phyloP scores from a whole-genome alignment of 345 rosid species.

The Gossypium bickii region DNA sequence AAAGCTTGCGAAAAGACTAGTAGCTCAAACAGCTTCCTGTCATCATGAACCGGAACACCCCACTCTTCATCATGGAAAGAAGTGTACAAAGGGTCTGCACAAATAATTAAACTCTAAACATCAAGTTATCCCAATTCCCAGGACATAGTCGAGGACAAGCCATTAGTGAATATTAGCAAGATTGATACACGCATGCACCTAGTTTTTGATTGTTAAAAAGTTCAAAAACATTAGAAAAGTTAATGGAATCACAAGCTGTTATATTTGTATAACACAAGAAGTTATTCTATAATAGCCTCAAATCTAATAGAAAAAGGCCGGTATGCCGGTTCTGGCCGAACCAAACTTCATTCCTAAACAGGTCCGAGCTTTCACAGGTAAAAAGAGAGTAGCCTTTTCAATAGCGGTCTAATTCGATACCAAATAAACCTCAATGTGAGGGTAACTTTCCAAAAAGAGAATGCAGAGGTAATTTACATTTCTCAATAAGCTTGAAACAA shows the following conservation, averaged over 20 bases:
- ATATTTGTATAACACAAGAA: background rate
- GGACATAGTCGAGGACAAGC: background rate
- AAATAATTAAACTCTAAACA: background rate
- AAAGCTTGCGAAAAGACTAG: conserved; percentile 93
- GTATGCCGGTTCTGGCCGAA: background rate
- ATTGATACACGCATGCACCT: background rate
- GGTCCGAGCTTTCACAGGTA: background rate
- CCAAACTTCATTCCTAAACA: background rate
- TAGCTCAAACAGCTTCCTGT: conserved; percentile 69
- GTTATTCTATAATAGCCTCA: no score
- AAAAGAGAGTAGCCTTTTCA: background rate
- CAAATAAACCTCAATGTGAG: background rate
- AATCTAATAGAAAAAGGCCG: background rate
- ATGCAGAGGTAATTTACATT: background rate
- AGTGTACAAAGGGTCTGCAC: conserved; percentile 58
- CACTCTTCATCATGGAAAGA: conserved; percentile 81
- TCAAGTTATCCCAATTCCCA: background rate
- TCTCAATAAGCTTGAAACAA: background rate
- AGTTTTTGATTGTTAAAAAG: background rate
- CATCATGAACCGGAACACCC: conserved; percentile 81
- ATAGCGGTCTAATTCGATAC: background rate
- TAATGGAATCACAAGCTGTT: background rate
- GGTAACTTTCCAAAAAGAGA: background rate
- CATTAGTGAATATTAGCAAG: background rate
- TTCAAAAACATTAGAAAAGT: background rate